Base-by-base conservation (phyloP, 257 asterid species). In the Scutellaria galericulata region DNA sequence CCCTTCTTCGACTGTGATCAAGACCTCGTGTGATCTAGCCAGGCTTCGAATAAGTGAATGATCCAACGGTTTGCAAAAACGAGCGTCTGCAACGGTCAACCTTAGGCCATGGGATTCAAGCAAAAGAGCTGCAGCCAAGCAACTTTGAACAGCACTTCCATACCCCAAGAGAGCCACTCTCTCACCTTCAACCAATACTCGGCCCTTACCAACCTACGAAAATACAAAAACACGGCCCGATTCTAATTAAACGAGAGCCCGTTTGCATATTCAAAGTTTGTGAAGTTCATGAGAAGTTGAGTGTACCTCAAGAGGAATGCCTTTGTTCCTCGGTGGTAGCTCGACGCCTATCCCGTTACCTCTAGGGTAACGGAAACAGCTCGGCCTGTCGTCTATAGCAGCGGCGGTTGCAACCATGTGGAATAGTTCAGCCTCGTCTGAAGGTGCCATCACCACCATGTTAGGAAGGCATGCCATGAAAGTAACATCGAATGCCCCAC, bases 371-470 rank as follows among this genome's bases (percentile, higher is more conserved):
- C 93, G 80, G n/a, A 87, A 83, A 74, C 90, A 87, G 78, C 93
- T 83, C 22, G 93, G 93, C 24, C 93, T 74, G 63, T 85, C 93
- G 2, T 87, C 90, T 59, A 87, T 81, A 56, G 90, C 90, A 8
- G 85, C 90, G 4, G 90, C 87, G 40, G 93, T 87, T 8, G 93
- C 93, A 39, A 87, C 90, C 90, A 87, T 87, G 81, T 87, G 87
- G 69, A 80, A 83, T 39, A 87, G 82, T 73, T 87, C 90, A 0
- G 93, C 85, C 80, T 87, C 93, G 60, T 87, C 89, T 0, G 93
- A 81, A 68, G 93, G 93, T 75, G 93, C 93, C 90, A 87, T 87
- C 63, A 87, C 93, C 31, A 87, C 89, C 90, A 87, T 87, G 75
- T 87, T 87, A 27, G 93, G 93, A 40, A 87, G 83, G 76, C 90